Conservation (phyloP, 176 grass and related monocot species). For the Tuctoria greenei region DNA sequence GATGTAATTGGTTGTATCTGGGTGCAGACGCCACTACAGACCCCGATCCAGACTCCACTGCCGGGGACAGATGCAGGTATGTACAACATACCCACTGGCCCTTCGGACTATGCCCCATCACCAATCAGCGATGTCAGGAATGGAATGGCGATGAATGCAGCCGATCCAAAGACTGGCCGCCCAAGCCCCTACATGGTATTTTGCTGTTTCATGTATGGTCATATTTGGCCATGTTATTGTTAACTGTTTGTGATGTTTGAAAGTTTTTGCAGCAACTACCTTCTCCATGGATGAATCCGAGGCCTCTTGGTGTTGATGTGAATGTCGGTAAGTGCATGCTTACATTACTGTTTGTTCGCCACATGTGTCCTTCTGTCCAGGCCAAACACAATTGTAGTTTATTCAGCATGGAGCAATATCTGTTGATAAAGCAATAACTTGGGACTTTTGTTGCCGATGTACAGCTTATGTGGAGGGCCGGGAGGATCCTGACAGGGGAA, state of each 20-base stretch:
- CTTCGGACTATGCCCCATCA: conserved; percentile 88
- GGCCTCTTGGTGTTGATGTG: conserved; percentile 84
- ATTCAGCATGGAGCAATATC: neutral
- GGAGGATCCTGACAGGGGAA: conserved; percentile 68
- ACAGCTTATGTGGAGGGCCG: conserved; percentile 84
- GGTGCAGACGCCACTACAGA: conserved; percentile 69
- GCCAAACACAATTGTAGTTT: neutral
- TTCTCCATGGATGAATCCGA: conserved; percentile 75
- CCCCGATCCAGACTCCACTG: conserved; percentile 83
- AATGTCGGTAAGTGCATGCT: conserved; percentile 70
- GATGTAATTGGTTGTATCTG: neutral
- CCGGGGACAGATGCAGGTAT: conserved; percentile 56
- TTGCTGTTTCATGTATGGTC: conserved; percentile 15
- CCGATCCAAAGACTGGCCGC: conserved; percentile 61
- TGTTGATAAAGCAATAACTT: conserved; percentile 23
- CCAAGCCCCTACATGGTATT: conserved; percentile 78
- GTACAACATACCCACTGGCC: conserved; percentile 85
- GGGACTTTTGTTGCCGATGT: neutral
- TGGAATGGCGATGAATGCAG: conserved; percentile 40
- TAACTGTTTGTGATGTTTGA: conserved; percentile 16
- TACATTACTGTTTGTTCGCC: conserved; percentile 13
- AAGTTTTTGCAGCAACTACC: conserved; percentile 58
- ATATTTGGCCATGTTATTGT: neutral
- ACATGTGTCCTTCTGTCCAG: neutral
- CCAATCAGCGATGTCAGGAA: conserved; percentile 78